Base-by-base conservation (phyloP, 257 asterid genomes). In the Capsicum baccatum region DNA sequence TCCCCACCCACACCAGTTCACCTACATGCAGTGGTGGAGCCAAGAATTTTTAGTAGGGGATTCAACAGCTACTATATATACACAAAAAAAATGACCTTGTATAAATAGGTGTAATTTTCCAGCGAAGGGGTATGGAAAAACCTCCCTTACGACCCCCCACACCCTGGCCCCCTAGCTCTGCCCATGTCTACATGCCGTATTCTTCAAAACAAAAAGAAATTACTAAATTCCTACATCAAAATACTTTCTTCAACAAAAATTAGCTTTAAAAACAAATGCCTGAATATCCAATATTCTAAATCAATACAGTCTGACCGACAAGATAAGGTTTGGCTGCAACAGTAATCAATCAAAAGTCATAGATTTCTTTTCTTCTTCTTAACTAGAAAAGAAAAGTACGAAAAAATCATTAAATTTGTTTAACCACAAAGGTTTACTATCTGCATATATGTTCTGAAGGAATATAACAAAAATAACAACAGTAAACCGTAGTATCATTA, bases 321-420 rank as follows among this genome's bases (percentile, higher is more conserved):
- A 47, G 79, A 71, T 17, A 68, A 68, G 78, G 54, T 68, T 68
- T 37, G 52, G 17, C 78, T 37, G 78, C 54, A 39, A 39, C 8
- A 69, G 33, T 69, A 69, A 39, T 69, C 54, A 68, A 69, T 39
- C 78, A 39, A 16, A 69, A 39, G 14, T 9, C 78, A 39, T 39
- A 52, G 78, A 69, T 69, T 69, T 39, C 55, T 69, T 69, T 69
- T 69, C 55, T 69, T 69, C 55, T 69, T 69, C 54, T 19, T 19
- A 74, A 74, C 6, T 48, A 74, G 60, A 19, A 48, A 48, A 74
- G 80, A 12, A 12, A 55, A 50, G 80, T 73, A 26, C 60, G 12
- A 74, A 7, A 19, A 74, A 48, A 3, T 39, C 44, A 39, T 4
- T 39, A 39, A 39, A 39, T 39, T 39, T 39, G 44, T 39, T 39